Conservation (phyloP, 306 rosid genomes). For the Bauhinia variegata region DNA sequence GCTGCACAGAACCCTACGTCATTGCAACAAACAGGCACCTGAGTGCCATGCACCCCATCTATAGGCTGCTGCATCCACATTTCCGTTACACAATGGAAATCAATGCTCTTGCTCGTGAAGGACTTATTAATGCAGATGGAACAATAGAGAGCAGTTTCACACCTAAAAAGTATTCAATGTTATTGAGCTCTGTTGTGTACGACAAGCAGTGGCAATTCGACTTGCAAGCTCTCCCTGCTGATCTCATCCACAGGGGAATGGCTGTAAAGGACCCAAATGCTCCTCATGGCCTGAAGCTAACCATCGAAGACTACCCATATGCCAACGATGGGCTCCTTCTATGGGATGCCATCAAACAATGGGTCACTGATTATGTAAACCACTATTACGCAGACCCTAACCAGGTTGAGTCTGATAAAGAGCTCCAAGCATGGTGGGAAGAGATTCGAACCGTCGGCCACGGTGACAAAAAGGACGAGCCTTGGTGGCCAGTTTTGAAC, state of each 20-base stretch:
- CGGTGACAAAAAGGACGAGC: slow-evolving; percentile 18
- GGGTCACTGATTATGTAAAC: slow-evolving; percentile 24
- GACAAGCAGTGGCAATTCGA: slow-evolving; percentile 3
- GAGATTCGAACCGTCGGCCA: slow-evolving; percentile 22
- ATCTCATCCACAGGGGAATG: slow-evolving; percentile 5
- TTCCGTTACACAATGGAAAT: not conserved
- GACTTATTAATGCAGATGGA: not conserved
- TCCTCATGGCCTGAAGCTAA: slow-evolving; percentile 11
- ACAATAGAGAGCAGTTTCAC: not conserved
- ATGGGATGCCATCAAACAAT: slow-evolving; percentile 17
- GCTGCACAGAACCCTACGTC: slow-evolving; percentile 4
- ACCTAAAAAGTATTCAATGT: not conserved
- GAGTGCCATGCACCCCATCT: slow-evolving; percentile 1
- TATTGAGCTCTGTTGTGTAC: not conserved
- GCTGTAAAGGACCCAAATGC: slow-evolving; percentile 6
- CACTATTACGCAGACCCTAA: slow-evolving; percentile 15
- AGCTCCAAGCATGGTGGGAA: slow-evolving; percentile 30
- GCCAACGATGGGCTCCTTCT: slow-evolving; percentile 25
- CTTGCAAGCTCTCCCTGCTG: not conserved
- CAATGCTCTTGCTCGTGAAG: slow-evolving; percentile 4
- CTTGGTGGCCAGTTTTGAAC: slow-evolving; percentile 27
- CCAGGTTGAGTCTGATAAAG: not conserved
- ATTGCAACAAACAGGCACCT: not conserved
- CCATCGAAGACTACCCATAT: slow-evolving; percentile 24
- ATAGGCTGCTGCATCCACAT: not conserved